Conservation (phyloP, 768 basidiomycete species). For the Xanthoconium stramineum region DNA sequence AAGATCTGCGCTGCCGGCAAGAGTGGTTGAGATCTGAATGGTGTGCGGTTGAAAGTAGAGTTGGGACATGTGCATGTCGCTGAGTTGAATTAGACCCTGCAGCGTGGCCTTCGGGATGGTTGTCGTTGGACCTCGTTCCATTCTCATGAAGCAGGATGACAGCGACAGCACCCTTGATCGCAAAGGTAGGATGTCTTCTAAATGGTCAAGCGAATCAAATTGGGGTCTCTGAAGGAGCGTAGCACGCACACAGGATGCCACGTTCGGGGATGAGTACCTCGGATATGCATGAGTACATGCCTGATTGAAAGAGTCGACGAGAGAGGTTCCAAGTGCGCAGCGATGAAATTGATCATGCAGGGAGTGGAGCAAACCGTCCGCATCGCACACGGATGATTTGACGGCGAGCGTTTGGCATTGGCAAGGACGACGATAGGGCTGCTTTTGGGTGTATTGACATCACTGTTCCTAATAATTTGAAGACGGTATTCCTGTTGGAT, state of each 20-base stretch:
- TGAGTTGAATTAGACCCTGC: constrained; percentile 28
- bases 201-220: constrained; percentile 20
- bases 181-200: constrained; percentile 21
- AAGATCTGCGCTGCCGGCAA: constrained; percentile 27
- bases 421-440: neutral
- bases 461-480: neutral
- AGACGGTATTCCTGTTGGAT: neutral
- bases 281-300: constrained; percentile 2
- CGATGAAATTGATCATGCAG: neutral
- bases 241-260: constrained; percentile 6
- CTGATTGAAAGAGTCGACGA: constrained; percentile 2
- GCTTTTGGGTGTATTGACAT: constrained; percentile 6
- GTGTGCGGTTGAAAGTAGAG: constrained; percentile 19
- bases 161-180: constrained; percentile 26
- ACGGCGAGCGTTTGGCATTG: neutral
- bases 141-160: constrained; percentile 25
- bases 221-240: constrained; percentile 9
- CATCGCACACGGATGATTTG: neutral
- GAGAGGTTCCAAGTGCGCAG: constrained; percentile 1
- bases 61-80: constrained; percentile 20
- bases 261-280: constrained; percentile 17
- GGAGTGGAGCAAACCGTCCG: constrained; percentile 9
- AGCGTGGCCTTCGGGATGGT: constrained; percentile 22
- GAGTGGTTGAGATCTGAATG: constrained; percentile 9
- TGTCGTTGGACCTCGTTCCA: constrained; percentile 25